Evolutionary conservation across 345 rosid species (phyloP).

Genomic region (Bruguiera sexangula): DNA sequence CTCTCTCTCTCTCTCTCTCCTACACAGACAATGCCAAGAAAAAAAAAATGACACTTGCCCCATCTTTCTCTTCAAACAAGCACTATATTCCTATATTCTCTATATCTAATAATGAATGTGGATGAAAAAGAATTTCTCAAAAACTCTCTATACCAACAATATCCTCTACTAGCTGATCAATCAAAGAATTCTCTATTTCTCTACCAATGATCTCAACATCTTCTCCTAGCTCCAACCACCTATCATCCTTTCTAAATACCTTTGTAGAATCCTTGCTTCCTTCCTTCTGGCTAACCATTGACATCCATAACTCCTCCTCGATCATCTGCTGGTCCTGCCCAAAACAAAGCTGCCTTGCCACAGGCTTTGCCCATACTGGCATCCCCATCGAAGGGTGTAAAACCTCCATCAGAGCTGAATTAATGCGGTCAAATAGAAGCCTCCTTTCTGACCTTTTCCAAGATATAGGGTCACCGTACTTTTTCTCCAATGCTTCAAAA

Average conservation of each 20-base stretch:
- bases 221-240: constrained; percentile 55
- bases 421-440: constrained; percentile 68
- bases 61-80: background rate
- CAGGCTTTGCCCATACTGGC: constrained; percentile 44
- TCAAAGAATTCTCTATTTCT: constrained; percentile 63
- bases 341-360: constrained; percentile 40
- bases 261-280: constrained; percentile 32
- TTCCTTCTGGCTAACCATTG: constrained; percentile 43
- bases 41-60: background rate
- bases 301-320: constrained; percentile 53
- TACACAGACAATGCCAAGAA: background rate
- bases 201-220: constrained; percentile 50
- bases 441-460: constrained; percentile 77
- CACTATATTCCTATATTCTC: background rate
- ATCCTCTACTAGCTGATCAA: constrained; percentile 66
- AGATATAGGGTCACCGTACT: constrained; percentile 50
- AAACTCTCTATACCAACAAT: constrained; percentile 39
- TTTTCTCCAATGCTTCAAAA: constrained; percentile 76
- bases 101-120: too few relatives aligned
- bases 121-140: constrained; percentile 10
- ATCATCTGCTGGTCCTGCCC: constrained; percentile 24
- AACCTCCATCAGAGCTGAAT: constrained; percentile 43
- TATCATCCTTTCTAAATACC: constrained; percentile 45
- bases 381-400: constrained; percentile 38
- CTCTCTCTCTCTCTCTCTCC: too few relatives aligned